These are phyloP conservation scores for Ogataea paradorogensis DNA, from an alignment of 805 yeast genomes.

Conservation along the genomic window DNA sequence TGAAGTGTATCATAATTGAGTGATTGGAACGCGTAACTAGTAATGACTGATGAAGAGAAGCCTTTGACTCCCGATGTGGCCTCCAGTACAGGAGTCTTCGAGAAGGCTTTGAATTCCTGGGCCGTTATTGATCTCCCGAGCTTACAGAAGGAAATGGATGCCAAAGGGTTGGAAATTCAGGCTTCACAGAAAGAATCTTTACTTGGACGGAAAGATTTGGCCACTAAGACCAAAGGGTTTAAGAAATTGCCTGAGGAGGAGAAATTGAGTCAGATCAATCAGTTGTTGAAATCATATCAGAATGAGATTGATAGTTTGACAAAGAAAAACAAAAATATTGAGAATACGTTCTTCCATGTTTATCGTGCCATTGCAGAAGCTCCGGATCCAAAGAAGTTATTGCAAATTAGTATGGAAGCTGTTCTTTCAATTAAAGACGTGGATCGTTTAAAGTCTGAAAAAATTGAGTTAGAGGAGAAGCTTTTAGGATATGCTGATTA, in stretches of 20 bases:
- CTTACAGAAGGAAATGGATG: constrained; percentile 71
- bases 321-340: constrained; percentile 70
- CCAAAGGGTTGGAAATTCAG: constrained; percentile 68
- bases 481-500: constrained; percentile 71
- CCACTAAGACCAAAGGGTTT: constrained; percentile 83
- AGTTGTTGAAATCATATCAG: constrained; percentile 76
- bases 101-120: constrained; percentile 71
- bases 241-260: constrained; percentile 65
- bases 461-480: constrained; percentile 50
- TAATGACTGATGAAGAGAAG: constrained; percentile 9
- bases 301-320: constrained; percentile 83
- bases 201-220: constrained; percentile 69
- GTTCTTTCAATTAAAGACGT: constrained; percentile 48
- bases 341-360: constrained; percentile 66
- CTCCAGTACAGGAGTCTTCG: constrained; percentile 30
- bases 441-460: constrained; percentile 50
- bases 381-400: constrained; percentile 85
- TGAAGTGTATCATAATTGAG: background rate
- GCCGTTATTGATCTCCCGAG: constrained; percentile 65
- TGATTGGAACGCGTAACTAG: background rate
- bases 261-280: constrained; percentile 62
- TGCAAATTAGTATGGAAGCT: constrained; percentile 67
- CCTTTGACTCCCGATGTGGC: constrained; percentile 10
- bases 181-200: constrained; percentile 67
- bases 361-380: constrained; percentile 81